Evolutionary conservation across 2,329 filamentous ascomycete species (phyloP), one percentile per base, ranked within the genome.

Genomic region (Trichoderma sp.): DNA sequence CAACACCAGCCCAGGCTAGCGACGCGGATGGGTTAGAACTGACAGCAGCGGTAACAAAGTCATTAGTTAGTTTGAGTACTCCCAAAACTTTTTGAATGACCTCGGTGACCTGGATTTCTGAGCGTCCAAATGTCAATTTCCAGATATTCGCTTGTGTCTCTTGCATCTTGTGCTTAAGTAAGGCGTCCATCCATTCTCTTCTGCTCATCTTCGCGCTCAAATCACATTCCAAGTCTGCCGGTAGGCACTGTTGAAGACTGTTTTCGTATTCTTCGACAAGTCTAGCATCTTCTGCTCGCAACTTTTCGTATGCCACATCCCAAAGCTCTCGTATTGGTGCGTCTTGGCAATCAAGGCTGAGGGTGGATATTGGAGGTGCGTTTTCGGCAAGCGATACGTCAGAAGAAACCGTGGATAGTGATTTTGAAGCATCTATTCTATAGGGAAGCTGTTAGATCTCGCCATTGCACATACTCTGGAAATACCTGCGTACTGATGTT

Each of bases 221-320:
- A 24, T 14, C 13, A 8, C 19, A 1, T 2, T 8, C 11, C 5
- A 37, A 31, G 11, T 0, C 13, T 27, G 0, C 4, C 1, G 13
- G 11, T 4, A 55, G 0, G 19, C 43, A 21, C 2, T 52, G 1
- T 62, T 52, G 2, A 11, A 62, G 59, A 5, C 21, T 49, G 3
- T 1, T 1, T 3, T 62, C 59, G 35, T 62, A 62, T 33, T 47
- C 24, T 1, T 47, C 13, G 14, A 58, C 33, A 7, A 57, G 11
- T 14, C 14, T 14, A 24, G 21, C 33, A 24, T 66, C 47, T 58
- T 66, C 52, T 8, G 24, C 24, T 7, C 52, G 52, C 33, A 66
- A 5, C 14, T 57, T 66, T 27, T 66, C 62, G 21, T 66, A 66
- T 19, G 62, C 62, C 2, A 43, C 33, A 11, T 66, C 47, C 62